A percentile compares a stretch with the other conserved stretches of the same genome.
These are phyloP conservation scores for Ganoderma leucocontextum DNA, from an alignment of 1,284 basidiomycete genomes.

Conservation along the genomic window DNA sequence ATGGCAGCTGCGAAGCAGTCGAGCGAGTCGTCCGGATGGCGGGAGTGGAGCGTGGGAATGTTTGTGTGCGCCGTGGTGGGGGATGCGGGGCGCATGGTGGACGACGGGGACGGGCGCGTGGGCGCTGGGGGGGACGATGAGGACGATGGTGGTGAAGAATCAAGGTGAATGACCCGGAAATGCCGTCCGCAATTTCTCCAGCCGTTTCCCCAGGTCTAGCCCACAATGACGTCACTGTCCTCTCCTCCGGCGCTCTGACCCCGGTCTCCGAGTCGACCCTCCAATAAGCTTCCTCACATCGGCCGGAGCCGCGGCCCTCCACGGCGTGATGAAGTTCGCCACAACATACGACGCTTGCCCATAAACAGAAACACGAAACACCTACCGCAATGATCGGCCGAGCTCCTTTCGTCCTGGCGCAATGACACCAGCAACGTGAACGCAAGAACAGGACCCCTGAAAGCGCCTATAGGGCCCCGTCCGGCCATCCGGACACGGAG, in stretches of 20 bases:
- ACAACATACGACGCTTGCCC: neutral
- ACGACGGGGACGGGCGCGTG: conserved; percentile 12
- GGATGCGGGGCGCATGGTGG: conserved; percentile 13
- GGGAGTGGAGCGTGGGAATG: conserved; percentile 14
- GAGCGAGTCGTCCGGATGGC: conserved; percentile 22
- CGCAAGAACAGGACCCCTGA: neutral
- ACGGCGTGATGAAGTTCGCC: neutral
- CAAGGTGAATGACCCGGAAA: conserved; percentile 26
- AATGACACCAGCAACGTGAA: neutral
- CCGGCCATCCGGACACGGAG: too few relatives aligned
- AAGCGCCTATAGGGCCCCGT: too few relatives aligned
- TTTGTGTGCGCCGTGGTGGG: conserved; percentile 27
- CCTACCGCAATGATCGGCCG: neutral
- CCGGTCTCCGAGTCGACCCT: too few relatives aligned
- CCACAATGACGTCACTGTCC: conserved; percentile 29
- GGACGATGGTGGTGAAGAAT: conserved; percentile 29
- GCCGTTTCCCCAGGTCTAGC: conserved; percentile 25
- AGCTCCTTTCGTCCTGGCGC: neutral
- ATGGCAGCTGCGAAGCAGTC: conserved; percentile 33
- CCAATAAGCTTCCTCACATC: neutral
- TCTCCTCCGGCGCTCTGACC: conserved; percentile 17
- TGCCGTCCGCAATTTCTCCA: conserved; percentile 22
- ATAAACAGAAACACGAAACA: neutral
- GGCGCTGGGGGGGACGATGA: conserved; percentile 23
- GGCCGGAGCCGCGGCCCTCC: neutral